Evolutionary conservation across 192 early-diverging fungal species (phyloP).

Genomic region (Pilobolus umbonatus): DNA sequence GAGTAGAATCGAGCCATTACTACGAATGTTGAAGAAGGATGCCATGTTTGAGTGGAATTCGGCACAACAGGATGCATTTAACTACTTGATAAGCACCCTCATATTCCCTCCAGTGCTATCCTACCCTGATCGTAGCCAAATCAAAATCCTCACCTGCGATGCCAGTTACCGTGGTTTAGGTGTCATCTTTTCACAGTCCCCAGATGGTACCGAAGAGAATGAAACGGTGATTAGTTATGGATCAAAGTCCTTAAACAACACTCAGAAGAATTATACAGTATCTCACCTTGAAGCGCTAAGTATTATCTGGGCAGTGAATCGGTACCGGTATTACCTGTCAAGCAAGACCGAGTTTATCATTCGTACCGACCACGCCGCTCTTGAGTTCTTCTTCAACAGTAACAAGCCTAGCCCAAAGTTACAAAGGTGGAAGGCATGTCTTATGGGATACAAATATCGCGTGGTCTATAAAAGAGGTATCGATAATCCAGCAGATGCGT

Average conservation of each 20-base stretch:
- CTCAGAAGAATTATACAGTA: slow-evolving; percentile 27
- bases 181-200: neutral
- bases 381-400: neutral
- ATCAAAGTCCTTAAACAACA: slow-evolving; percentile 6
- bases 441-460: neutral
- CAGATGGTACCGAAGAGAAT: neutral
- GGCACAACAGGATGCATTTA: slow-evolving; percentile 1
- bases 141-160: neutral
- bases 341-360: neutral
- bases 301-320: slow-evolving; percentile 17
- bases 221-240: slow-evolving; percentile 23
- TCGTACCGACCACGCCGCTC: neutral
- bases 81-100: neutral
- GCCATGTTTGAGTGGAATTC: slow-evolving; percentile 10
- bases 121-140: neutral
- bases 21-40: slow-evolving; percentile 23
- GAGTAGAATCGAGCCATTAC: slow-evolving; percentile 20
- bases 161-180: neutral
- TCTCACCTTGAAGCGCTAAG: slow-evolving; percentile 27
- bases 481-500: neutral
- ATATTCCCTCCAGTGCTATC: neutral
- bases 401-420: neutral
- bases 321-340: slow-evolving; percentile 29
- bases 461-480: neutral
- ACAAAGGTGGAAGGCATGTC: neutral